phyloP scores from a whole-genome alignment of 2,329 filamentous ascomycete species.

The Fusarium temperatum region DNA sequence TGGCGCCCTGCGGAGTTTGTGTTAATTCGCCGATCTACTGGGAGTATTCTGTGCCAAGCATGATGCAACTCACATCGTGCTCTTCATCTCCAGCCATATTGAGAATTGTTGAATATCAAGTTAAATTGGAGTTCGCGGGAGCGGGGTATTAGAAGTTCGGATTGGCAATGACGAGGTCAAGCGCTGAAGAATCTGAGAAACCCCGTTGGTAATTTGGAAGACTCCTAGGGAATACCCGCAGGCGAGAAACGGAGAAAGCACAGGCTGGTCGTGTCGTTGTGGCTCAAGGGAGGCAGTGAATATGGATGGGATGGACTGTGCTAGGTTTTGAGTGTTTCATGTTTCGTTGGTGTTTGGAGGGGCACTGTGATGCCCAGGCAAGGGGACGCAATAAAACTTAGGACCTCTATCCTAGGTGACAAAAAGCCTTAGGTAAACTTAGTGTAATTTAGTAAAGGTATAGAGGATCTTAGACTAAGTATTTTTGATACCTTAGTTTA shows the following conservation, averaged over 20 bases:
- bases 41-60: background rate
- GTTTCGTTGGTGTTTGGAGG: slow-evolving; percentile 31
- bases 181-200: background rate
- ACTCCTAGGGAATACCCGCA: background rate
- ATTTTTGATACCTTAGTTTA: too few species aligned
- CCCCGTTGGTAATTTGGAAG: background rate
- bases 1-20: slow-evolving; percentile 69
- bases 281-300: slow-evolving; percentile 21
- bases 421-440: too few species aligned
- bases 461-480: too few species aligned
- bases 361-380: slow-evolving; percentile 15
- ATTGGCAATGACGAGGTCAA: slow-evolving; percentile 3
- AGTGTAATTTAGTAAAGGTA: too few species aligned
- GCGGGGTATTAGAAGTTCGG: slow-evolving; percentile 26
- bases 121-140: slow-evolving; percentile 5
- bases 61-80: slow-evolving; percentile 45
- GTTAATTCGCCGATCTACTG: background rate
- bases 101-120: background rate
- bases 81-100: slow-evolving; percentile 46
- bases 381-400: too few species aligned
- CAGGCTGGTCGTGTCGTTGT: background rate
- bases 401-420: too few species aligned
- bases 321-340: background rate
- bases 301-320: background rate
- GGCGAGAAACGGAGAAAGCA: background rate